Base-by-base conservation (phyloP, 106 monocot genomes). In the Acorus calamus region DNA sequence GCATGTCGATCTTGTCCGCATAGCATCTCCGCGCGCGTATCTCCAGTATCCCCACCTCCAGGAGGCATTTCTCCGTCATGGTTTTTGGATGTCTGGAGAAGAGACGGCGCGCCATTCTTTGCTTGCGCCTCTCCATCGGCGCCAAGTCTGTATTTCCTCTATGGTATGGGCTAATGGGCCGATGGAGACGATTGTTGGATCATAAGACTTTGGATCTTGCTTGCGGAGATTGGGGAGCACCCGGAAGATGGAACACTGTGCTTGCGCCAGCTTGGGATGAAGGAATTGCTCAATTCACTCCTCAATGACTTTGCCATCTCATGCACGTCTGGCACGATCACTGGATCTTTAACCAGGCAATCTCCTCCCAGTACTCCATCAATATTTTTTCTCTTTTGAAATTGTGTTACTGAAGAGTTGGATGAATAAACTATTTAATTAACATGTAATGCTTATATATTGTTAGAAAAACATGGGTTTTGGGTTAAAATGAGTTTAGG, bases 81-180 rank as follows among this genome's bases (percentile, higher is more conserved):
- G 50, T 47, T 2, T 46, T 4, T 3, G 4, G 4, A 11, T 12
- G 11, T 5, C 64, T 46, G 6, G 8, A 12, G 28, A 77, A 50
- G 44, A 76, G 13, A 41, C 11, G 47, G 3, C 58, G 46, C 3
- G 71, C 43, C 44, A 48, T 60, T 8, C 41, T 4, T 60, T 60
- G 66, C 12, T 77, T 77, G 60, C 48, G 49, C 14, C 60, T 28
- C 8, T 66, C 51, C 55, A 66, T 67, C 11, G 14, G 2, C 10
- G 0, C 8, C 6, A 68, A 3, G 6, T 11, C 7, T 3, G 3
- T 12, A 0, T 6, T 11, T 4, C 8, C 14, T 3, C 59, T 3
- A 55, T 74, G 74, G 61, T 53, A 61, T 0, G 74, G n/a, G n/a
- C n/a, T n/a, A n/a, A n/a, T n/a, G n/a, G 74, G 14, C 74, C 68